Conservation (phyloP, 2,329 filamentous ascomycete species). For the Diaporthe citriasiana region DNA sequence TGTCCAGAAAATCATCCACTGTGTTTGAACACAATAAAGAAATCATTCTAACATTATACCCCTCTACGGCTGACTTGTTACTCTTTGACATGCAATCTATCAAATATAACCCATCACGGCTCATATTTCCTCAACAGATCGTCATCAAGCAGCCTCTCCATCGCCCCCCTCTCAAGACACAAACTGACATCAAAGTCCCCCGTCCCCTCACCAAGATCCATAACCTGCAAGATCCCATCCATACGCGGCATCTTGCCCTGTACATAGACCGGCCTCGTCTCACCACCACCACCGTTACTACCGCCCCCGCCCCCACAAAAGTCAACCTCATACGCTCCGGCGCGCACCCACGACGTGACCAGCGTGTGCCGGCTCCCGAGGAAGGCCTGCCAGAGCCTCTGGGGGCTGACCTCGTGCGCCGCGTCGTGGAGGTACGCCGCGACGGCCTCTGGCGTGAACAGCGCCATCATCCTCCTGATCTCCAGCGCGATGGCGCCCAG, state of each 20-base stretch:
- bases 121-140: slow-evolving; percentile 27
- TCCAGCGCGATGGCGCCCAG: slow-evolving; percentile 47
- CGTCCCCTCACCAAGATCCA: slow-evolving; percentile 51
- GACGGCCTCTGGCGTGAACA: slow-evolving; percentile 55
- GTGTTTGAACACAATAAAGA: no score
- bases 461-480: slow-evolving; percentile 54
- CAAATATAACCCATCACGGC: neutral
- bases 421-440: slow-evolving; percentile 58
- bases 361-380: slow-evolving; percentile 58
- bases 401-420: slow-evolving; percentile 59
- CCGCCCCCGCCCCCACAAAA: slow-evolving; percentile 51
- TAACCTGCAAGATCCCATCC: slow-evolving; percentile 59
- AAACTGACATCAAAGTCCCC: slow-evolving; percentile 54
- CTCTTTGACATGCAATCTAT: neutral
- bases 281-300: neutral
- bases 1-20: no score
- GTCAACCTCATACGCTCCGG: slow-evolving; percentile 56
- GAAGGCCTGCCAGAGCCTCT: slow-evolving; percentile 63
- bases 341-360: slow-evolving; percentile 60
- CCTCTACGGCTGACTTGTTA: neutral
- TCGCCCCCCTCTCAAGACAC: slow-evolving; percentile 50
- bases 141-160: slow-evolving; percentile 49
- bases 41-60: no score
- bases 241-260: slow-evolving; percentile 58
- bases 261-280: slow-evolving; percentile 53